Base-by-base conservation (phyloP, 345 rosid species). In the Raphanus raphanistrum region DNA sequence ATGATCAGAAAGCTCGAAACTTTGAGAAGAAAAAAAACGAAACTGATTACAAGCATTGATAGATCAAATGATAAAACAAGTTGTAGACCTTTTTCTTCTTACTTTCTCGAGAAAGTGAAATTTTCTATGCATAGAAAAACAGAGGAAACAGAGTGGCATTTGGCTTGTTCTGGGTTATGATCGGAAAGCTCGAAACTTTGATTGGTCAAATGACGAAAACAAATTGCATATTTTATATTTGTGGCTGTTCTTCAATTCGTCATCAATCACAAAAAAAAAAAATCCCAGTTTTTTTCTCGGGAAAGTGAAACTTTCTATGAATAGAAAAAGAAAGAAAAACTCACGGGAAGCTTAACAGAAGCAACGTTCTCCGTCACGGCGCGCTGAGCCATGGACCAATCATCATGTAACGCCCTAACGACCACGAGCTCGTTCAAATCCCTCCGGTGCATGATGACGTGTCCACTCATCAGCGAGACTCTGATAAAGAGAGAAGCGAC, bases 321-420 rank as follows among this genome's bases (percentile, higher is more conserved):
- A 33, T 48, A 48, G 54, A 27, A 48, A 38, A 45, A 45, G 54
- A 45, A 13, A 45, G 54, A 15, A 63, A 78, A 64, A 76, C 83
- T 66, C 43, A 73, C 99, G 27, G 90, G 81, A 29, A 85, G 79
- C 68, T 86, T 90, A 38, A 87, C 88, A 52, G 86, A 75, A 62
- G 72, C 38, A 4, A 65, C 59, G 10, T 61, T 74, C 29, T 86
- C 92, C n/a, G 86, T 26, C 36, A 89, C 82, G 17, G 80, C 86
- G 5, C 84, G 87, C 80, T 95, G 98, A 66, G 94, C 92, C 71
- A 71, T 27, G 1, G 88, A 81, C 89, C 90, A 69, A 57, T 90
- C 97, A 12, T 92, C 88, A 28, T 84, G 89, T 52, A 87, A 71
- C 12, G 88, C 66, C 61, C 84, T 83, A n/a, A 88, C 63, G 8